phyloP scores from a whole-genome alignment of 306 rosid species.

The Acacia acuminata region DNA sequence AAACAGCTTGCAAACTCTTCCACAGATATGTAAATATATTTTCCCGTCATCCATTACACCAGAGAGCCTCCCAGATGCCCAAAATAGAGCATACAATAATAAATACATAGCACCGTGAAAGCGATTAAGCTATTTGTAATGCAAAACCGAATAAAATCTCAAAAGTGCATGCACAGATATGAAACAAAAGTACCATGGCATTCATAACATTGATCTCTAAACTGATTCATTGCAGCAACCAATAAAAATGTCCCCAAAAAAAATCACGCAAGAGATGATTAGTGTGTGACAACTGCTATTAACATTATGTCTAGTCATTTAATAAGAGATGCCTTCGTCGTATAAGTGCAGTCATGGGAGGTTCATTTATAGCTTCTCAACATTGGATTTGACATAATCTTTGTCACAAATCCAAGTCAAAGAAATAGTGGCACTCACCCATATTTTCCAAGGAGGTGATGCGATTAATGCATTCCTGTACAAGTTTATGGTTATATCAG shows the following conservation, averaged over 20 bases:
- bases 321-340: background rate
- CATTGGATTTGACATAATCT: background rate
- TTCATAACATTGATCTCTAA: background rate
- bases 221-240: background rate
- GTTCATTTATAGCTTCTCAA: background rate
- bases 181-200: background rate
- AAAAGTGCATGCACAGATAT: background rate
- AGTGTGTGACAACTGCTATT: background rate
- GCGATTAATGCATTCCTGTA: conserved; percentile 96
- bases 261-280: background rate
- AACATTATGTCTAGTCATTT: background rate
- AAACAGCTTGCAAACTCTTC: conserved; percentile 97
- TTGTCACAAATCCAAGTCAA: background rate
- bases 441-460: conserved; percentile 76
- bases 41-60: conserved; percentile 98
- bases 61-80: conserved; percentile 72
- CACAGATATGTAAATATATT: conserved; percentile 79
- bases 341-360: background rate
- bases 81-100: conserved; percentile 19
- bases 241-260: background rate
- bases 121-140: background rate
- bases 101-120: too few relatives aligned
- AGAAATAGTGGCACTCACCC: conserved; percentile 52
- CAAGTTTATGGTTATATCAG: conserved; percentile 22
- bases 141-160: background rate